These are phyloP conservation scores for Closterium sp. DNA, from an alignment of 139 green algal genomes.

Conservation along the genomic window DNA sequence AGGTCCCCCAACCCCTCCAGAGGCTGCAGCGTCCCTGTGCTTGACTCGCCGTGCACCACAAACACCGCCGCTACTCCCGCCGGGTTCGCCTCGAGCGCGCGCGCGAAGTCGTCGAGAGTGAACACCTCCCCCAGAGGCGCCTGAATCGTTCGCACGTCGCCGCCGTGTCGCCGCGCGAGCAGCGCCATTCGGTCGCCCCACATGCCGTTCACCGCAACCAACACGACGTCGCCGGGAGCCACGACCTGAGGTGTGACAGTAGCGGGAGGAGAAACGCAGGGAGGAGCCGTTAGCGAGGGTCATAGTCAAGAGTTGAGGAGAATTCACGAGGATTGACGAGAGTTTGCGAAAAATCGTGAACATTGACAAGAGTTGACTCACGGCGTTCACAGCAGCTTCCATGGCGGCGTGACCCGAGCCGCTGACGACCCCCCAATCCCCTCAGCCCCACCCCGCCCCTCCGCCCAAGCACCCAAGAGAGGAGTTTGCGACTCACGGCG, in stretches of 20 bases:
- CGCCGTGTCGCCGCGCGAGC: conserved; percentile 77
- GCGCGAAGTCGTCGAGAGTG: conserved; percentile 36
- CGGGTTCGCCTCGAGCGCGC: conserved; percentile 28
- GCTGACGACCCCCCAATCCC: no score
- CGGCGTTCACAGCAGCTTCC: conserved; percentile 85
- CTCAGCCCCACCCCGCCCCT: no score
- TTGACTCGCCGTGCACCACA: conserved; percentile 73
- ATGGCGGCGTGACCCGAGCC: no score
- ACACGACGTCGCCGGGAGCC: conserved; percentile 76
- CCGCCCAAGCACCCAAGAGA: no score
- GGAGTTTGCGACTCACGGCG: no score
- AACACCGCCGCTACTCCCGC: conserved; percentile 40
- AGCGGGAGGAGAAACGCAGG: not conserved
- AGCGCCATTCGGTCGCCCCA: conserved; percentile 85
- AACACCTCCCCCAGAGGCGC: conserved; percentile 70
- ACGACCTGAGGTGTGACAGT: conserved; percentile 49
- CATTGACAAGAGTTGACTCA: conserved; percentile 76
- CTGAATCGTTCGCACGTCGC: conserved; percentile 74
- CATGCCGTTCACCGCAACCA: conserved; percentile 67
- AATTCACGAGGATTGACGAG: no score
- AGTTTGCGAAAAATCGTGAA: no score
- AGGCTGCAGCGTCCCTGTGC: conserved; percentile 70
- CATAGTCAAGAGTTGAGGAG: no score
- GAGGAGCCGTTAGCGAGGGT: no score
- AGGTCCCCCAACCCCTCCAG: conserved; percentile 74